Base-by-base conservation (phyloP, 2,329 filamentous ascomycete species). In the Ophiocordyceps sinensis region DNA sequence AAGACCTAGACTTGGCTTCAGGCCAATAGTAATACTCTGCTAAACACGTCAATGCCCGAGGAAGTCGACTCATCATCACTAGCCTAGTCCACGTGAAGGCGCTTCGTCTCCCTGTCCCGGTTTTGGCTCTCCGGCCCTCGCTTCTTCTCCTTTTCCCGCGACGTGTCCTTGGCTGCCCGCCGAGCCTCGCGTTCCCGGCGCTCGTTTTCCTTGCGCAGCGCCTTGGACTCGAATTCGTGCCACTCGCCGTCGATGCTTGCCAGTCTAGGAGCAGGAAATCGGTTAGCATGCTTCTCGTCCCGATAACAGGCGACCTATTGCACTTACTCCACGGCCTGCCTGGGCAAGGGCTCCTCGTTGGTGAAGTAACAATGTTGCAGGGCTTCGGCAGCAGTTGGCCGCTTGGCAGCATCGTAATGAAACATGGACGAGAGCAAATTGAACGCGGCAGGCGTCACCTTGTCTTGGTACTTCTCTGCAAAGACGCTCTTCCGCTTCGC, bases 191-290 rank as follows among this genome's bases (percentile, higher is more conserved):
- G 65, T 26, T 75, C 71, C 45, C 68, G 70, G 41, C 76, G 75
- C 58, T 91, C 85, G 51, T 87, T 89, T 59, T 95, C 88, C 51
- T 91, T 91, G 28, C 91, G 74, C 23, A 94, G 70, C 14, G 87
- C 88, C 64, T 98, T 98, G 42, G 86, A 94, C 64, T 98, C 91
- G 53, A 96, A 94, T 58, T 98, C 91, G 57, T 98, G 91, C 91
- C 91, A 98, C 53, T 98, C 91, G 19, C 91, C 91, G 51, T 91
- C 77, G 28, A 98, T 72, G 38, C 79, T 68, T 44, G 81, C 78
- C 39, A 98, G 73, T 53, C 83, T 85, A 47, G 44, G 1, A 31
- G 29, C 41, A 13, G 2, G 34, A 10, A 7, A 37, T 17, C 11
- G 23, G 40, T 52, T 45, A 49, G 55, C 67, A 14, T 53, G 12